phyloP scores from a whole-genome alignment of 2,329 filamentous ascomycete species.

The Botryosphaeria dothidea region DNA sequence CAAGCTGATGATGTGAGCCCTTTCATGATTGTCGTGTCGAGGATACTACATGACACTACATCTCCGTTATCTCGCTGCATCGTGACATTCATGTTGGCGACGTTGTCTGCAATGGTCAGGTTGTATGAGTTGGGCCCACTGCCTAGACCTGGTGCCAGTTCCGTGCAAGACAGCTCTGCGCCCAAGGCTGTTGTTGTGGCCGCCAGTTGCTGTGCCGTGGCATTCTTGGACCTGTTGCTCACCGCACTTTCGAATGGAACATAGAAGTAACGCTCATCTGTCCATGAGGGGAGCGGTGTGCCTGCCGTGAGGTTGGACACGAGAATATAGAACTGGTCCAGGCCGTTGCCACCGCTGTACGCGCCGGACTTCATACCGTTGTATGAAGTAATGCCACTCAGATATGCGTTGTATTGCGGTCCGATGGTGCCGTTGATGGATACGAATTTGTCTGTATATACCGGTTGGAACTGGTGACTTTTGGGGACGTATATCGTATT shows the following conservation, averaged over 20 bases:
- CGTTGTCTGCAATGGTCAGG: neutral
- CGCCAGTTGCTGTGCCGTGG: slow-evolving; percentile 14
- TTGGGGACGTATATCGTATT: slow-evolving; percentile 18
- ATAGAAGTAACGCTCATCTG: slow-evolving; percentile 48
- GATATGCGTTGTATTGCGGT: neutral
- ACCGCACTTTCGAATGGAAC: slow-evolving; percentile 41
- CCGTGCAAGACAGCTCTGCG: slow-evolving; percentile 27
- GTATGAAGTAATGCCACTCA: neutral
- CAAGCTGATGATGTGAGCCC: neutral
- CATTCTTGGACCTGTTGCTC: neutral
- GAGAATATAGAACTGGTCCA: slow-evolving; percentile 44
- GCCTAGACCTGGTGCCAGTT: neutral
- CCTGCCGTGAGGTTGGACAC: slow-evolving; percentile 49
- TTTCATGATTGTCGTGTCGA: too few relatives aligned
- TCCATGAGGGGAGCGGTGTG: slow-evolving; percentile 54
- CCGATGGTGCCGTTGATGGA: neutral
- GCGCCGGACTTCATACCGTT: slow-evolving; percentile 26
- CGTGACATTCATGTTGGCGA: neutral
- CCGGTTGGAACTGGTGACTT: slow-evolving; percentile 19
- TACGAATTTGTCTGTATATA: neutral
- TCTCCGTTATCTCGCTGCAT: neutral
- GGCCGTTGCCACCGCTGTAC: slow-evolving; percentile 19
- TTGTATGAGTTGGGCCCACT: neutral
- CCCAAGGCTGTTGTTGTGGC: slow-evolving; percentile 38
- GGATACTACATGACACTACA: neutral